A percentile compares a stretch with the other conserved stretches of the same genome.
Conservation (phyloP, 2,329 filamentous ascomycete genomes). For the Penicillium sp. region DNA sequence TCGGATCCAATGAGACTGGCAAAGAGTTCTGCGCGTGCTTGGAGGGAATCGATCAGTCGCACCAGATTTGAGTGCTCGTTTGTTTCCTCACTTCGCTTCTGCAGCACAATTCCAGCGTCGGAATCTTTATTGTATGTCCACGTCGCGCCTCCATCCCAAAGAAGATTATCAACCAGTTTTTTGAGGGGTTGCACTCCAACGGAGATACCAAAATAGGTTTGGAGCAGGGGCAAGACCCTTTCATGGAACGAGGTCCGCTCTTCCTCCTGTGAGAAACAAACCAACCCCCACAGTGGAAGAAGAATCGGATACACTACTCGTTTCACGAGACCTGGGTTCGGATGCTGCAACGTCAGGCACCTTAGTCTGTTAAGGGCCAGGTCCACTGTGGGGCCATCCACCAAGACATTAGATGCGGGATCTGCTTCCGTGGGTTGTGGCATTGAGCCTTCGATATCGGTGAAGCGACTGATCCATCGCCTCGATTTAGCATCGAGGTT, state of each 20-base stretch:
- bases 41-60: conserved; percentile 34
- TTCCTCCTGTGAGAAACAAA: conserved; percentile 37
- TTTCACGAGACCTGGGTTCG: conserved; percentile 44
- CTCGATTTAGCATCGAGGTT: conserved; percentile 25
- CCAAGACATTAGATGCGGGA: conserved; percentile 16
- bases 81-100: conserved; percentile 20
- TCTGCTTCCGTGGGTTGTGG: not conserved
- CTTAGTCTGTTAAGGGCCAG: conserved; percentile 37
- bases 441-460: conserved; percentile 14
- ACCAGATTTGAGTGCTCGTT: conserved; percentile 28
- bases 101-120: conserved; percentile 26
- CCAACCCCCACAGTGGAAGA: conserved; percentile 43
- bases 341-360: conserved; percentile 40
- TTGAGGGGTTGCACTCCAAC: conserved; percentile 35
- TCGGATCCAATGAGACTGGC: conserved; percentile 37
- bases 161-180: conserved; percentile 40
- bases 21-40: conserved; percentile 39
- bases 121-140: conserved; percentile 35
- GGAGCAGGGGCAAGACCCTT: conserved; percentile 32
- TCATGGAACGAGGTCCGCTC: conserved; percentile 26
- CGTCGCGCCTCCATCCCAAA: conserved; percentile 39
- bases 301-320: conserved; percentile 40
- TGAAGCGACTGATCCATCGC: conserved; percentile 29
- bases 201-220: conserved; percentile 43
- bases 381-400: conserved; percentile 27